These are phyloP conservation scores for Taiozyma sp. DNA, from an alignment of 1,139 yeast species.

Conservation along the genomic window DNA sequence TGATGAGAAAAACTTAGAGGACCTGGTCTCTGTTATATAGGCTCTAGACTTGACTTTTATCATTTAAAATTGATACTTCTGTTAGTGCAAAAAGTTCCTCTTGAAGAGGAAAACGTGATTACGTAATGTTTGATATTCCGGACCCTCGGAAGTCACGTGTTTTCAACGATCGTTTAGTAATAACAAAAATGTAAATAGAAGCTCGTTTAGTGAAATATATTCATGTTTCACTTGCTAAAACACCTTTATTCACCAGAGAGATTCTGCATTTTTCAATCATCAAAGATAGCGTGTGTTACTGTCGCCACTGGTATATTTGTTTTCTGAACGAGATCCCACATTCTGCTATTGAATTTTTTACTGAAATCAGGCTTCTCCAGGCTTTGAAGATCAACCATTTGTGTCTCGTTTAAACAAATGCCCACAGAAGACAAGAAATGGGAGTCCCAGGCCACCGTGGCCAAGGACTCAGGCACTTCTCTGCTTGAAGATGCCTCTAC, in stretches of 20 bases:
- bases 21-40: constrained; percentile 8
- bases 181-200: background rate
- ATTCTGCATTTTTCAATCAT: background rate
- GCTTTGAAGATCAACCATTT: background rate
- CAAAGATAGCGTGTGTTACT: background rate
- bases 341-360: background rate
- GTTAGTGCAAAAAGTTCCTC: background rate
- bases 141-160: background rate
- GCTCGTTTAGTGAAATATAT: background rate
- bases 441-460: background rate
- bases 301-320: background rate
- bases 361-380: background rate
- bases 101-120: too few species aligned
- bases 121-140: background rate
- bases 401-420: background rate
- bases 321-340: background rate
- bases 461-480: constrained; percentile 13
- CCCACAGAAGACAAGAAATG: background rate
- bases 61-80: too few species aligned
- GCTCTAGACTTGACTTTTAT: too few species aligned
- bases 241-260: background rate
- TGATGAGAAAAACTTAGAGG: constrained; percentile 5
- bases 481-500: constrained; percentile 61
- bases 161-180: background rate
- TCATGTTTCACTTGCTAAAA: background rate